Conservation (phyloP, 139 green algal genomes). For the Chlorella sp. region DNA sequence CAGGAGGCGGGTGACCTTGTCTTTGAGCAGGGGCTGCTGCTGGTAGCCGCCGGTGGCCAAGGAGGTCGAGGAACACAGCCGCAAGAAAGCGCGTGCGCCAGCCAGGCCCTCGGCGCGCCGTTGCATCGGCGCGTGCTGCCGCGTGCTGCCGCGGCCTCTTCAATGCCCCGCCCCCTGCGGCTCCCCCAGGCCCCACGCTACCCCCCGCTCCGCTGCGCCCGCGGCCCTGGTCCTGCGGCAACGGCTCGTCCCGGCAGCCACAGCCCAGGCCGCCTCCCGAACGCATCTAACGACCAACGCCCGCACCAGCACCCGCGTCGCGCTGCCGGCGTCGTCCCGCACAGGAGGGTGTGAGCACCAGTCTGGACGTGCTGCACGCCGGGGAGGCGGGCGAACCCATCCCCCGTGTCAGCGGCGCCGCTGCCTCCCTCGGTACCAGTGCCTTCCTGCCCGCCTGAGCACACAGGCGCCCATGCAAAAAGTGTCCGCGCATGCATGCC, state of each 20-base stretch:
- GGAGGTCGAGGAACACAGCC: background rate
- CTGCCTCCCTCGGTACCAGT: constrained; percentile 69
- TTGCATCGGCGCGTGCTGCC: background rate
- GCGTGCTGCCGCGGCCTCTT: background rate
- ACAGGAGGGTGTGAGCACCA: constrained; percentile 26
- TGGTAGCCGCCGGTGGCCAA: constrained; percentile 11
- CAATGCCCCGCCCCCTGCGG: background rate
- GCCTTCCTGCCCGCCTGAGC: constrained; percentile 51
- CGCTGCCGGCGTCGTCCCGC: background rate
- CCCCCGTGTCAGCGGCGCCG: constrained; percentile 32
- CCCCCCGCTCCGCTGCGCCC: background rate
- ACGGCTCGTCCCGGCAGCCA: background rate
- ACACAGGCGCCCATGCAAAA: background rate
- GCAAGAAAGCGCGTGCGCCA: background rate
- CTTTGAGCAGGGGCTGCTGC: constrained; percentile 3
- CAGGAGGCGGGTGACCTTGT: constrained; percentile 51
- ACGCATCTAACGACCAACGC: background rate
- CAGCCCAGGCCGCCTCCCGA: background rate
- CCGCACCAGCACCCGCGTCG: background rate
- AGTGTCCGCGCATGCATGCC: no score
- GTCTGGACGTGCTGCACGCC: constrained; percentile 61
- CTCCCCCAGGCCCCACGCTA: background rate
- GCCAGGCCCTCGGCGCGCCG: background rate
- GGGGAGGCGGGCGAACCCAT: constrained; percentile 66
- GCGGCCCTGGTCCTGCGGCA: background rate